These are phyloP conservation scores for Mycena vulgaris DNA, from an alignment of 768 basidiomycete species.

Conservation along the genomic window DNA sequence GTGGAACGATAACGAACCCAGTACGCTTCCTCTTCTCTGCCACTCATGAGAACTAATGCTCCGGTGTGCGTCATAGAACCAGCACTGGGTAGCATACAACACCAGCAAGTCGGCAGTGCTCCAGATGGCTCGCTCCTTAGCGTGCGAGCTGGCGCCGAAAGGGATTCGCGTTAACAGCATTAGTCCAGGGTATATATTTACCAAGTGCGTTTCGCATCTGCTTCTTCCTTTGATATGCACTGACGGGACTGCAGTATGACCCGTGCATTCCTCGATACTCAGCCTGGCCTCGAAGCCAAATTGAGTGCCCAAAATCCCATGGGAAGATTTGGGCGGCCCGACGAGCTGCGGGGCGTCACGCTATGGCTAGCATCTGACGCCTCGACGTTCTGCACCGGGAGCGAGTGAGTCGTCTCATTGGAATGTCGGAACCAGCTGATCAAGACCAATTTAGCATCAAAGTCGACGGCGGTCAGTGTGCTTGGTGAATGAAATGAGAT, in stretches of 20 bases:
- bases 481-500: conserved; percentile 20
- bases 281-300: conserved; percentile 68
- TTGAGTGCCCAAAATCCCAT: conserved; percentile 77
- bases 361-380: conserved; percentile 79
- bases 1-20: conserved; percentile 79
- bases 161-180: conserved; percentile 80
- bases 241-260: conserved; percentile 67
- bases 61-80: conserved; percentile 57
- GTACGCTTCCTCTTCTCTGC: conserved; percentile 53
- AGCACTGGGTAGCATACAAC: conserved; percentile 82
- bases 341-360: conserved; percentile 78
- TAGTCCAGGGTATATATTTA: conserved; percentile 82
- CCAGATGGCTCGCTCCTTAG: conserved; percentile 85
- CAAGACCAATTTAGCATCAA: conserved; percentile 11
- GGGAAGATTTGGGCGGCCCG: conserved; percentile 74
- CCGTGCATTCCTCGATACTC: conserved; percentile 65
- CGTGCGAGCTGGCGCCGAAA: conserved; percentile 79
- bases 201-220: conserved; percentile 54
- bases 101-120: conserved; percentile 84
- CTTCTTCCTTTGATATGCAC: not conserved
- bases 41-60: not conserved
- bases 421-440: not conserved
- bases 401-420: conserved; percentile 27
- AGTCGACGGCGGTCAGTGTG: conserved; percentile 34
- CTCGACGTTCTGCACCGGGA: conserved; percentile 79